Conservation (phyloP, 2,329 filamentous ascomycete species). For the Furcasterigmium sp. region DNA sequence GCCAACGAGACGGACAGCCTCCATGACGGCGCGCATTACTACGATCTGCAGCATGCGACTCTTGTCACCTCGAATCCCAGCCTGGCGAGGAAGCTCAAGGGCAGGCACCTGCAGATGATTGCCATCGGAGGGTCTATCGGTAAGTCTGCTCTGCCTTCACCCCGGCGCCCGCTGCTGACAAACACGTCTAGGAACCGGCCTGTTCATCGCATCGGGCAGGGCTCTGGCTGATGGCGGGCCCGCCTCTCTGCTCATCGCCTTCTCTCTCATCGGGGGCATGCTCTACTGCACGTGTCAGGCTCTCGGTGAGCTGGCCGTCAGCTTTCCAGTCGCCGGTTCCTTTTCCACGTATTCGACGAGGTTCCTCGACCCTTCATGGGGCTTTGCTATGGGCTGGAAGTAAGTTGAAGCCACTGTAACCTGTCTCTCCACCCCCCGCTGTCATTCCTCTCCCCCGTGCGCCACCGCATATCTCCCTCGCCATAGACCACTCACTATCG, state of each 20-base stretch:
- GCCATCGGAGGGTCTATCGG: conserved; percentile 90
- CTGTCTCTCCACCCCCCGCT: not conserved
- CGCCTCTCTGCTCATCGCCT: conserved; percentile 73
- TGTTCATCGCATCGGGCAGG: conserved; percentile 79
- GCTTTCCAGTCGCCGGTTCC: conserved; percentile 86
- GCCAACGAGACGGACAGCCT: conserved; percentile 19
- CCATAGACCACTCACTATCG: too few relatives aligned
- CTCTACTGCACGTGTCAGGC: conserved; percentile 89
- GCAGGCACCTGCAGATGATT: conserved; percentile 93
- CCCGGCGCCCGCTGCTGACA: too few relatives aligned
- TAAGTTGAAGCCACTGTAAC: too few relatives aligned
- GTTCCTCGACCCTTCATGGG: conserved; percentile 91
- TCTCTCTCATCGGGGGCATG: conserved; percentile 76
- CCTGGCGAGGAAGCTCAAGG: conserved; percentile 72
- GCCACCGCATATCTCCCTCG: too few relatives aligned
- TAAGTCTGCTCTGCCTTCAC: too few relatives aligned
- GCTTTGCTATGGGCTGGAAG: conserved; percentile 95
- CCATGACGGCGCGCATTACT: conserved; percentile 42
- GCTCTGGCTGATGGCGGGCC: conserved; percentile 70
- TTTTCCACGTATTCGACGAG: conserved; percentile 90
- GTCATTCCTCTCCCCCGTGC: too few relatives aligned
- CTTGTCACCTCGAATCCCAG: conserved; percentile 72
- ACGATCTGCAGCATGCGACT: conserved; percentile 52
- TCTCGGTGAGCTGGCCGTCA: conserved; percentile 83
- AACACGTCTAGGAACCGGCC: conserved; percentile 50